Evolutionary conservation across 148 eudicot genomes (phyloP), one percentile per base, ranked within the genome.

Genomic region (Drosera capensis): DNA sequence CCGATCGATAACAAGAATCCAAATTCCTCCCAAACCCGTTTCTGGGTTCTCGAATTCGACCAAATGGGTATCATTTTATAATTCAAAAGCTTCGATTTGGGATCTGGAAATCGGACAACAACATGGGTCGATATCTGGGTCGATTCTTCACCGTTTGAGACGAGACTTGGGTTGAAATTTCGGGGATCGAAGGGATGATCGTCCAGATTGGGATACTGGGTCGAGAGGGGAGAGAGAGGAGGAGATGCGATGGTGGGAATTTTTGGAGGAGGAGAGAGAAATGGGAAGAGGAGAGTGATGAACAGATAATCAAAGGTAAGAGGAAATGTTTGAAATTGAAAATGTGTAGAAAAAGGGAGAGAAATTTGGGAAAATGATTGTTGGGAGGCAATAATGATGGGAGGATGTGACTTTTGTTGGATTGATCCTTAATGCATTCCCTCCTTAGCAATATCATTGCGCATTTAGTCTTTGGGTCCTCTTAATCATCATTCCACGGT

Each of bases 41-140:
- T 21, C 2, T 8, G 61, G 40, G 23, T 8, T 41, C 43, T 63
- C 46, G 42, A 52, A 46, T 3, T 19, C 19, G 23, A 28, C 17
- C 23, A 38, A 45, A 46, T 24, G 45, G 14, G 39, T 23, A 38
- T 12, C 68, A 57, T 64, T 57, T 18, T 5, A 25, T 23, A n/a
- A 20, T 55, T 36, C 11, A 58, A 40, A 41, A 34, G 17, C 29
- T 5, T 34, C 14, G 3, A 34, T 34, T 11, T 34, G 48, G 63
- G n/a, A 64, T 64, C 63, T 48, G 26, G 35, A 39, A 60, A 24
- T 16, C 2, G 5, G 14, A 25, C 40, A n/a, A n/a, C n/a, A n/a
- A n/a, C n/a, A n/a, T n/a, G n/a, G n/a, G n/a, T n/a, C n/a, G n/a
- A n/a, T n/a, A n/a, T n/a, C n/a, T n/a, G n/a, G n/a, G n/a, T n/a